A percentile compares a stretch with the other conserved stretches of the same genome.
These are phyloP conservation scores for Phytomonas francai DNA, from an alignment of 208 protist genomes.

Conservation along the genomic window DNA sequence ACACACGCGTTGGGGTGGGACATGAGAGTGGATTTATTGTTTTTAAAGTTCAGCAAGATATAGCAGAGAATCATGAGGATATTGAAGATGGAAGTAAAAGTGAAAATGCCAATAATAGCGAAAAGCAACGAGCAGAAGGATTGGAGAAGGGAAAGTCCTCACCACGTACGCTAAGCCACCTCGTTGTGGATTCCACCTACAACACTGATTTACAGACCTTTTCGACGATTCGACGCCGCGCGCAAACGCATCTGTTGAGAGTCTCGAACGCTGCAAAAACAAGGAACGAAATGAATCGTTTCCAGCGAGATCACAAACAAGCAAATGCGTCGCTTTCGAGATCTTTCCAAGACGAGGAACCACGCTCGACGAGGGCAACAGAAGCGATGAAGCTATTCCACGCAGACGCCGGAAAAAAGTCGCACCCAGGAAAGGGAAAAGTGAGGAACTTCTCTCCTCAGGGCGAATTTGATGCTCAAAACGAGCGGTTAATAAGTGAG, in stretches of 20 bases:
- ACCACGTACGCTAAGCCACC: constrained; percentile 12
- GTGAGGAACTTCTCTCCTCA: too few relatives aligned
- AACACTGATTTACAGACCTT: constrained; percentile 26
- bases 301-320: not conserved
- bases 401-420: too few relatives aligned
- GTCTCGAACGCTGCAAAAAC: constrained; percentile 1
- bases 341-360: too few relatives aligned
- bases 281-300: not conserved
- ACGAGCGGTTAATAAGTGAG: too few relatives aligned
- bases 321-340: too few relatives aligned
- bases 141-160: not conserved
- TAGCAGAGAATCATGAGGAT: not conserved
- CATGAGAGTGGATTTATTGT: constrained; percentile 67
- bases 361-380: constrained; percentile 1
- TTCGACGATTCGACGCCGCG: constrained; percentile 7
- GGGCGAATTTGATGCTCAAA: too few relatives aligned
- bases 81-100: not conserved
- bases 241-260: constrained; percentile 14
- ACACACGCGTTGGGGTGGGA: constrained; percentile 55
- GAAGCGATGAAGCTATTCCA: not conserved
- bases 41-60: constrained; percentile 25
- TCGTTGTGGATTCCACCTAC: constrained; percentile 28
- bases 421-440: too few relatives aligned
- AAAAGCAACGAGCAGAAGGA: too few relatives aligned
- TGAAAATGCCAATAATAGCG: too few relatives aligned